Evolutionary conservation across 352 stramenopile genomes (phyloP).

Genomic region (Pythium brachiatum): DNA sequence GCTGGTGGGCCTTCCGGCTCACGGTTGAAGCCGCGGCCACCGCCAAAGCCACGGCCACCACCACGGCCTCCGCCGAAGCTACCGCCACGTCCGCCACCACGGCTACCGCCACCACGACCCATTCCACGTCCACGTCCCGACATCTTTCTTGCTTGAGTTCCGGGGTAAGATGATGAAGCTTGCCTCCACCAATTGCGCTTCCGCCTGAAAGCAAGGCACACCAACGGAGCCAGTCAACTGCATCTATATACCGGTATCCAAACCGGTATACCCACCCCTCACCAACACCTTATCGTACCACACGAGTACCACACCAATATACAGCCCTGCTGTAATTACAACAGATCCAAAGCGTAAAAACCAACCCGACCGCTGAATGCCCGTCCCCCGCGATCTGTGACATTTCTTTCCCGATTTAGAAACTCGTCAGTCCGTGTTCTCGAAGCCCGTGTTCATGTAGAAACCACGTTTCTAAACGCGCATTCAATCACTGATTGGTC

Average conservation of each 20-base stretch:
- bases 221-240: conserved; percentile 19
- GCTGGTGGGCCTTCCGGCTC: conserved; percentile 68
- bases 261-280: conserved; percentile 4
- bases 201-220: conserved; percentile 1
- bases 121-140: conserved; percentile 43
- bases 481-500: conserved; percentile 17
- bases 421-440: background rate
- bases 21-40: conserved; percentile 42
- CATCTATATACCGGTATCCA: background rate
- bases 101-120: conserved; percentile 21
- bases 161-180: conserved; percentile 11
- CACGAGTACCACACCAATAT: conserved; percentile 3
- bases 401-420: background rate
- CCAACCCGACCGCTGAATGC: background rate
- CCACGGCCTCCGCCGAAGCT: conserved; percentile 39
- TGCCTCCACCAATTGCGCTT: conserved; percentile 21
- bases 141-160: conserved; percentile 21
- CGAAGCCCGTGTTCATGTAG: background rate
- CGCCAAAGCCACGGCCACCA: conserved; percentile 37
- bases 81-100: conserved; percentile 27
- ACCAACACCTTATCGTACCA: conserved; percentile 2
- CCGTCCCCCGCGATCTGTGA: background rate
- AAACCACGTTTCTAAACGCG: conserved; percentile 19
- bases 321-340: conserved; percentile 5
- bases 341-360: no score